Evolutionary conservation across 1,284 basidiomycete species (phyloP).

Genomic region (Ustilago esculenta): DNA sequence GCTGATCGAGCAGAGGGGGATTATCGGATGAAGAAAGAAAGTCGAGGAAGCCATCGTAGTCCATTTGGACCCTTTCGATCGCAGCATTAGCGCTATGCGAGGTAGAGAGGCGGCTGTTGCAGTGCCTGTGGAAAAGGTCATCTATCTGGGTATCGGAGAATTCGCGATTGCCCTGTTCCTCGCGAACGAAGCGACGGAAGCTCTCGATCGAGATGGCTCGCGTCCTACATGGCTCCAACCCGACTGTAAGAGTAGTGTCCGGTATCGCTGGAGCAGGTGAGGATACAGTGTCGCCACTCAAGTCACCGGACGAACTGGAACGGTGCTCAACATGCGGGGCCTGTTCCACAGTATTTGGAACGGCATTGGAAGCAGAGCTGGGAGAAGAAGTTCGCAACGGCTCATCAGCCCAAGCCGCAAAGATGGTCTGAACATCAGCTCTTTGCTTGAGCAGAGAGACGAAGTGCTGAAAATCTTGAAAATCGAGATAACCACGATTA

Average conservation of each 20-base stretch:
- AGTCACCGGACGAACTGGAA: neutral
- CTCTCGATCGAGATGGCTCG: slow-evolving; percentile 31
- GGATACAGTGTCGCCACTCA: neutral
- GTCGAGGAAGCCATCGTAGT: slow-evolving; percentile 56
- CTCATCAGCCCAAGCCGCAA: slow-evolving; percentile 48
- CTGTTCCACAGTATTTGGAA: neutral
- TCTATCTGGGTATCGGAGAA: slow-evolving; percentile 32
- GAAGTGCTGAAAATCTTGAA: slow-evolving; percentile 83
- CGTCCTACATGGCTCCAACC: slow-evolving; percentile 18
- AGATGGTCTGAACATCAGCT: slow-evolving; percentile 77
- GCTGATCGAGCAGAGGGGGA: slow-evolving; percentile 45
- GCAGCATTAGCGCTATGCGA: slow-evolving; percentile 5
- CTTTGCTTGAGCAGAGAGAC: slow-evolving; percentile 85
- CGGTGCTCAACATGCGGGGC: neutral
- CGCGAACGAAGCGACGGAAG: slow-evolving; percentile 49
- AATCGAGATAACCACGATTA: slow-evolving; percentile 78
- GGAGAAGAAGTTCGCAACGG: neutral
- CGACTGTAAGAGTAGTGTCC: neutral
- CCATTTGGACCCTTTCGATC: slow-evolving; percentile 22
- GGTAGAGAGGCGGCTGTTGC: slow-evolving; percentile 35
- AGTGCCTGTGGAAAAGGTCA: slow-evolving; percentile 39
- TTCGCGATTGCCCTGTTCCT: slow-evolving; percentile 52
- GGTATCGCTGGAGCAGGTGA: slow-evolving; percentile 7
- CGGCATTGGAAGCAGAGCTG: neutral
- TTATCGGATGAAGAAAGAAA: slow-evolving; percentile 63